Base-by-base conservation (phyloP, 208 protist species). In the Paratrypanosoma confusum region DNA sequence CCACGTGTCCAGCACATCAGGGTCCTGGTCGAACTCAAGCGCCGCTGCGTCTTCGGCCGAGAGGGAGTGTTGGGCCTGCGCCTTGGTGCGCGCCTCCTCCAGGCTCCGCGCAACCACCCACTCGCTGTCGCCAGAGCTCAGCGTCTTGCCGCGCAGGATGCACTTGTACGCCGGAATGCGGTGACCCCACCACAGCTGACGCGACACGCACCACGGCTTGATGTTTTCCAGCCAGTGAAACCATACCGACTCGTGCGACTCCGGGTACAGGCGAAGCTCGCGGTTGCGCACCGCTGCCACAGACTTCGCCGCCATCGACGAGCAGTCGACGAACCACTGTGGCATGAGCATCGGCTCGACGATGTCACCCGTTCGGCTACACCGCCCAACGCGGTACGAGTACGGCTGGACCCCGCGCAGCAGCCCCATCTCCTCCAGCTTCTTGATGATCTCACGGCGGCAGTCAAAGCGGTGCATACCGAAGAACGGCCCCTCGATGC, bases 1-100 rank as follows among this genome's bases (percentile, higher is more conserved):
- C 99, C 99, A 99, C 35, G 99, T 99, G 74, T 99, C 99, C 2
- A 99, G 80, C 24, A 99, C 99, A 72, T 99, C 99, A 14, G 85
- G 76, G 71, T 99, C 99, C 71, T 99, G 86, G 39, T 88, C 66
- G 27, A 90, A 77, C 28, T 53, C 66, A 20, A 76, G 56, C n/a
- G 66, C 36, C 14, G 56, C 27, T 4, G 72, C 25, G 47, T 94
- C 62, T 21, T 50, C 69, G 16, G 82, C 80, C 28, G 40, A 79
- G 16, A 95, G 50, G 26, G 55, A 54, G 52, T 95, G 96, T 54
- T 95, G 93, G 3, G 37, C 37, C 22, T 69, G 50, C 1, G 90
- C 90, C 58, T 96, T 87, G n/a, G 39, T 24, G 11, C 56, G 57
- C 3, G 97, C 98, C 63, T 98, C 97, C n/a, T 96, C 91, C 33